Evolutionary conservation across 768 basidiomycete genomes (phyloP), one percentile per base, ranked within the genome.

Genomic region (Russula compacta): DNA sequence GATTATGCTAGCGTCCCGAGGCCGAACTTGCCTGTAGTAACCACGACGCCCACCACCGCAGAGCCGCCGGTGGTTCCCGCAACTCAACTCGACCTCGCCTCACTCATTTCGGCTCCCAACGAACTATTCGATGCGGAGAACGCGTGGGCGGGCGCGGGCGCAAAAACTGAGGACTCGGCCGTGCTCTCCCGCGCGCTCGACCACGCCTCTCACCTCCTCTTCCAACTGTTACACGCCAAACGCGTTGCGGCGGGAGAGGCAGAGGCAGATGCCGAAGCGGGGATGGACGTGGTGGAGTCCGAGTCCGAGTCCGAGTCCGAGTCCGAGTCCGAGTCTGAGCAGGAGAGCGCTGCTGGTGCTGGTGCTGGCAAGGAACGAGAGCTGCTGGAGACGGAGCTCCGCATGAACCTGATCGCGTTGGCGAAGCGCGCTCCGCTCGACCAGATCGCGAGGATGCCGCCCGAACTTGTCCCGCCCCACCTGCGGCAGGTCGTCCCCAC

Each of bases 391-490:
- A 79, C 80, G 56, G 79, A 83, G 56, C 73, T 90, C 52, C 79
- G 89, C 42, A 74, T 91, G 64, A 90, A 89, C 69, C 75, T 92
- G 33, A 77, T 92, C 32, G 87, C 88, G 2, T 76, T 92, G 38
- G 85, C 86, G 59, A 89, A 89, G 69, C 80, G 87, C 6, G 87
- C 87, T 10, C 89, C 89, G 1, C 68, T 89, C 62, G 85, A 88
- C 38, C 66, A 61, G 54, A 61, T 66, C 39, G 66, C 64, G 11
- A 53, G 50, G 21, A 61, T 66, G 43, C 66, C 66, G 10, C 39
- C 60, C 0, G 64, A 65, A 35, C 60, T 66, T 6, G 63, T 66
- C 6, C 64, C 66, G 21, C 54, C 64, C 9, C 66, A 66, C 49
- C 60, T 66, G 19, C 59, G 64, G 10, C 36, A 44, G n/a, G 33